Conservation (phyloP, 768 basidiomycete species). For the Paxillus ammoniavirescens region DNA sequence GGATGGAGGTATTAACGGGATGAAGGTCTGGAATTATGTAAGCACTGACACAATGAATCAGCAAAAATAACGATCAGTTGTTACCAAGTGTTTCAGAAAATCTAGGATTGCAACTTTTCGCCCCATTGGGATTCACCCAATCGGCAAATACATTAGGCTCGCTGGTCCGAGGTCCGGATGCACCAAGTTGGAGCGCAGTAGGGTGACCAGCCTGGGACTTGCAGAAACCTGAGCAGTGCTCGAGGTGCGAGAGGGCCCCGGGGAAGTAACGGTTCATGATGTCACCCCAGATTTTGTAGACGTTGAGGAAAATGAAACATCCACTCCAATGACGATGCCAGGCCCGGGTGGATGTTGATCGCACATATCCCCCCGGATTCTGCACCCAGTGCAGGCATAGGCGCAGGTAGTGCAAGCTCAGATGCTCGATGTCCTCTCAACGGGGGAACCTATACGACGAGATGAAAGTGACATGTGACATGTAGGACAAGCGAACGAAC, state of each 20-base stretch:
- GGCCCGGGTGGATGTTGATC: slow-evolving; percentile 10
- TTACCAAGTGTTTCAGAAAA: no score
- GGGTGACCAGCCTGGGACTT: slow-evolving; percentile 13
- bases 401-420: neutral
- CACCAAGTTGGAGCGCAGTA: slow-evolving; percentile 11
- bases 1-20: no score
- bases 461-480: neutral
- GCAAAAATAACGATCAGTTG: no score
- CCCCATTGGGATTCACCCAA: no score
- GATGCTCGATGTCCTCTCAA: slow-evolving; percentile 85
- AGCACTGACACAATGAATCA: no score
- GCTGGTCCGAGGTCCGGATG: slow-evolving; percentile 8
- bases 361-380: slow-evolving; percentile 2
- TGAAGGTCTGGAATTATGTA: no score
- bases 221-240: slow-evolving; percentile 11
- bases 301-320: neutral
- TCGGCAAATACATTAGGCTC: slow-evolving; percentile 4
- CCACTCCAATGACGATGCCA: slow-evolving; percentile 4
- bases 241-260: slow-evolving; percentile 12
- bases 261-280: slow-evolving; percentile 9
- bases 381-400: neutral
- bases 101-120: no score
- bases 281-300: no score
- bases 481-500: slow-evolving; percentile 19
- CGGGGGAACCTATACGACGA: slow-evolving; percentile 72